Evolutionary conservation across 2,329 filamentous ascomycete species (phyloP).

Genomic region (Venturia effusa): DNA sequence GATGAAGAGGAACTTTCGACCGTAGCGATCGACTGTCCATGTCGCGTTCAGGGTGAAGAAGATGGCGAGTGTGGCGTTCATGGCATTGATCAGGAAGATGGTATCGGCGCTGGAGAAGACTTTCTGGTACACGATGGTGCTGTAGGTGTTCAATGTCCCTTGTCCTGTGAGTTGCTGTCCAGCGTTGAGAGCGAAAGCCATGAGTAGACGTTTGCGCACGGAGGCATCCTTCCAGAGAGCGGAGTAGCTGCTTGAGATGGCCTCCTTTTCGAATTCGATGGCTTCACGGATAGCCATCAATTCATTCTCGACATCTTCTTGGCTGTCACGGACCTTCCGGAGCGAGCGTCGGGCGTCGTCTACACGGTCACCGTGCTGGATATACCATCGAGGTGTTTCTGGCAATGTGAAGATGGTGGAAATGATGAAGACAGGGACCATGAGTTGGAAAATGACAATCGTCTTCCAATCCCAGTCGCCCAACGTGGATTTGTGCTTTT

Average conservation of each 20-base stretch:
- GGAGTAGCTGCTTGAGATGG: constrained; percentile 49
- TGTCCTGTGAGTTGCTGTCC: constrained; percentile 65
- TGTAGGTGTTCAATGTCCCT: constrained; percentile 62
- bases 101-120: constrained; percentile 48
- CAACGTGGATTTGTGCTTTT: constrained; percentile 41
- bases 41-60: constrained; percentile 62
- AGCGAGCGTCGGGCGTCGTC: constrained; percentile 51
- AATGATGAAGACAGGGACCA: constrained; percentile 55
- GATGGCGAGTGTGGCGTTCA: constrained; percentile 64
- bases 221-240: constrained; percentile 62
- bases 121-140: constrained; percentile 63
- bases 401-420: constrained; percentile 53
- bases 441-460: constrained; percentile 61
- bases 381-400: constrained; percentile 58
- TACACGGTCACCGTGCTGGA: constrained; percentile 49
- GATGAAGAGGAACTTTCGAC: constrained; percentile 59
- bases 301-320: constrained; percentile 57
- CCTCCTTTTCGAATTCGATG: constrained; percentile 61
- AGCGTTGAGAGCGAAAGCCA: constrained; percentile 57
- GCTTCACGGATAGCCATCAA: constrained; percentile 54
- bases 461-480: constrained; percentile 66
- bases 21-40: constrained; percentile 63
- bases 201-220: constrained; percentile 52
- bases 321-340: constrained; percentile 49
- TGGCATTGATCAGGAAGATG: constrained; percentile 62